These are phyloP conservation scores for Lizonia empirigonia DNA, from an alignment of 2,329 filamentous ascomycete genomes.

Conservation along the genomic window DNA sequence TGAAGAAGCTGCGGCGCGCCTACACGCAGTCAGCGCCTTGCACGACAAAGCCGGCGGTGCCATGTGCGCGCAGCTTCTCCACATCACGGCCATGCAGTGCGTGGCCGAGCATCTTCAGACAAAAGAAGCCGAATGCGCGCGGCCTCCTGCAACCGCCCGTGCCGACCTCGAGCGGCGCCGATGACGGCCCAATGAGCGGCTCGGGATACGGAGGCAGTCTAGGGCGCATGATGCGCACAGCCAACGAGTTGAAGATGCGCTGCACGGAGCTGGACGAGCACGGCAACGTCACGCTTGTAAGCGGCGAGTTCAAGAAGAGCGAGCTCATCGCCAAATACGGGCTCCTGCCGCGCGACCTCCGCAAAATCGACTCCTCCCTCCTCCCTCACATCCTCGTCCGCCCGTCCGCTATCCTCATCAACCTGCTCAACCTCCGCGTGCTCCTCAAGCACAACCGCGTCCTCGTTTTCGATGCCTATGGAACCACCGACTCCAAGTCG, in stretches of 20 bases:
- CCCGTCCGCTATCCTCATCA: conserved; percentile 90
- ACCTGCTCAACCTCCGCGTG: conserved; percentile 93
- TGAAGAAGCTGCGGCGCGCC: conserved; percentile 26
- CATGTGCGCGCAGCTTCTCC: conserved; percentile 24
- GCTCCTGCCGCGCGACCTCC: conserved; percentile 87
- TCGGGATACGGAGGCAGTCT: conserved; percentile 52
- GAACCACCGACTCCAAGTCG: conserved; percentile 90
- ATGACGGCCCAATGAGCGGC: conserved; percentile 60
- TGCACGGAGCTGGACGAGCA: conserved; percentile 95
- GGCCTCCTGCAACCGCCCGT: conserved; percentile 64
- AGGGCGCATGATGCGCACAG: conserved; percentile 76
- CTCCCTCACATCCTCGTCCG: conserved; percentile 94
- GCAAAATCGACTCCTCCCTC: conserved; percentile 96
- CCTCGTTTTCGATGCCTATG: conserved; percentile 94
- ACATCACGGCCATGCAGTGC: conserved; percentile 21
- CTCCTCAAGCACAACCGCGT: conserved; percentile 95
- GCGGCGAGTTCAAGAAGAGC: conserved; percentile 96
- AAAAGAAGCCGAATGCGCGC: conserved; percentile 40
- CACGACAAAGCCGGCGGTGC: background rate
- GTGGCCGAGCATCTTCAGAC: conserved; percentile 35
- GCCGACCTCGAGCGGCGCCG: conserved; percentile 55
- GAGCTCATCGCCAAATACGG: conserved; percentile 96
- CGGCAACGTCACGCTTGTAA: conserved; percentile 88
- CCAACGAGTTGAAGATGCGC: conserved; percentile 81
- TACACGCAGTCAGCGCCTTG: conserved; percentile 4